Conservation (phyloP, 2,329 filamentous ascomycete genomes). For the Exserohilum rostratum region DNA sequence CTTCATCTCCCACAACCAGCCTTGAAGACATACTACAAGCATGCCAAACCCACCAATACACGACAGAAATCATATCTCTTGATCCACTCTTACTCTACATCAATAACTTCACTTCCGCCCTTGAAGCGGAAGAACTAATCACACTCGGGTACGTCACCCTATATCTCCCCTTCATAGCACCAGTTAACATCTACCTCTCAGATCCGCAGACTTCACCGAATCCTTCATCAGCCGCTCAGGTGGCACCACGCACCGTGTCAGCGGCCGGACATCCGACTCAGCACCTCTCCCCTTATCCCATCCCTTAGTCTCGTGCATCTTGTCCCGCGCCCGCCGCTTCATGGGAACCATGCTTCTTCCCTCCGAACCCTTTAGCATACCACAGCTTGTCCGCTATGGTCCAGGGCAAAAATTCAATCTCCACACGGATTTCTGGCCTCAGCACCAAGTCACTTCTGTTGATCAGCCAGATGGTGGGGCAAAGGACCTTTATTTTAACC, state of each 20-base stretch:
- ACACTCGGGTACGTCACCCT: slow-evolving; percentile 19
- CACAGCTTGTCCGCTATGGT: slow-evolving; percentile 35
- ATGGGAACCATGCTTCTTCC: slow-evolving; percentile 30
- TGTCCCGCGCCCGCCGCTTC: slow-evolving; percentile 31
- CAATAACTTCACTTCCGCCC: slow-evolving; percentile 33
- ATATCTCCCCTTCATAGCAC: not conserved
- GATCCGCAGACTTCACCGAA: slow-evolving; percentile 10
- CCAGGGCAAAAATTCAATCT: slow-evolving; percentile 31
- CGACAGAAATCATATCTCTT: slow-evolving; percentile 34
- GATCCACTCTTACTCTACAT: slow-evolving; percentile 36
- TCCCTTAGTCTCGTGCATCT: slow-evolving; percentile 32
- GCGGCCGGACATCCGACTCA: slow-evolving; percentile 32
- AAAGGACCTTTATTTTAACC: slow-evolving; percentile 23
- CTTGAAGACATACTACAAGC: slow-evolving; percentile 1
- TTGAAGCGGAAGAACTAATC: slow-evolving; percentile 31
- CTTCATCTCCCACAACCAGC: not conserved
- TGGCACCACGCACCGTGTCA: slow-evolving; percentile 21
- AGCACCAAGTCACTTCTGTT: slow-evolving; percentile 21
- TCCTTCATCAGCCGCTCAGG: slow-evolving; percentile 29
- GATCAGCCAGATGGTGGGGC: slow-evolving; percentile 14
- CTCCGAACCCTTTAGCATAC: slow-evolving; percentile 28
- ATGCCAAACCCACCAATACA: slow-evolving; percentile 30
- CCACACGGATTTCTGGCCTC: slow-evolving; percentile 35
- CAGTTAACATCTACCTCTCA: not conserved
- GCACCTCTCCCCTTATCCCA: slow-evolving; percentile 24